phyloP scores from a whole-genome alignment of 2,329 filamentous ascomycete genomes.

The Ophiocordyceps camponoti-floridani region DNA sequence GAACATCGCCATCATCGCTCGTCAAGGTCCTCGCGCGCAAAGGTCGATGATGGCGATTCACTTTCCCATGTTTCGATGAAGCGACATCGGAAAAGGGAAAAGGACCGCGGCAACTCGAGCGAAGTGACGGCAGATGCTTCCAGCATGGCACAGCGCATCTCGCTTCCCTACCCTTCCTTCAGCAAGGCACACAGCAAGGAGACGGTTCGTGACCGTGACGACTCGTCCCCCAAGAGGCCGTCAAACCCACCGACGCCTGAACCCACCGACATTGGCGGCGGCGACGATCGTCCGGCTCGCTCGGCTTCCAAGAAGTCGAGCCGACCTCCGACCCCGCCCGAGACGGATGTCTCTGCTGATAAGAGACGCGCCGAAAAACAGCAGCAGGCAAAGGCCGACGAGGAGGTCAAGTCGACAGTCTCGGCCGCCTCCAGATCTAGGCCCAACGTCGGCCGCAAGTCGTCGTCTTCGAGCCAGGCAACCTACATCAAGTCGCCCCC shows the following conservation, averaged over 20 bases:
- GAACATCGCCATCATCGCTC: slow-evolving; percentile 21
- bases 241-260: slow-evolving; percentile 46
- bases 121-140: slow-evolving; percentile 31
- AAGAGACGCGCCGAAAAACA: slow-evolving; percentile 17
- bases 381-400: slow-evolving; percentile 11
- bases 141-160: slow-evolving; percentile 24
- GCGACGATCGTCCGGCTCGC: slow-evolving; percentile 21
- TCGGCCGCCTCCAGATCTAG: slow-evolving; percentile 25
- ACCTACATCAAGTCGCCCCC: slow-evolving; percentile 25
- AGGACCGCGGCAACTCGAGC: slow-evolving; percentile 20
- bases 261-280: slow-evolving; percentile 48
- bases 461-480: slow-evolving; percentile 39
- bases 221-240: slow-evolving; percentile 15
- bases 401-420: slow-evolving; percentile 19
- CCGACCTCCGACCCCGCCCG: slow-evolving; percentile 44
- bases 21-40: slow-evolving; percentile 22
- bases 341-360: slow-evolving; percentile 38
- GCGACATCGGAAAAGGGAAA: slow-evolving; percentile 14
- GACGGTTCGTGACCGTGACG: slow-evolving; percentile 47
- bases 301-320: slow-evolving; percentile 24
- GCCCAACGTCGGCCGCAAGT: slow-evolving; percentile 34
- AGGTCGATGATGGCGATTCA: slow-evolving; percentile 21
- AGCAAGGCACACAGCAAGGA: slow-evolving; percentile 90
- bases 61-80: slow-evolving; percentile 18
- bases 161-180: slow-evolving; percentile 61